Conservation (phyloP, 768 basidiomycete genomes). For the Termitomyces sp. region DNA sequence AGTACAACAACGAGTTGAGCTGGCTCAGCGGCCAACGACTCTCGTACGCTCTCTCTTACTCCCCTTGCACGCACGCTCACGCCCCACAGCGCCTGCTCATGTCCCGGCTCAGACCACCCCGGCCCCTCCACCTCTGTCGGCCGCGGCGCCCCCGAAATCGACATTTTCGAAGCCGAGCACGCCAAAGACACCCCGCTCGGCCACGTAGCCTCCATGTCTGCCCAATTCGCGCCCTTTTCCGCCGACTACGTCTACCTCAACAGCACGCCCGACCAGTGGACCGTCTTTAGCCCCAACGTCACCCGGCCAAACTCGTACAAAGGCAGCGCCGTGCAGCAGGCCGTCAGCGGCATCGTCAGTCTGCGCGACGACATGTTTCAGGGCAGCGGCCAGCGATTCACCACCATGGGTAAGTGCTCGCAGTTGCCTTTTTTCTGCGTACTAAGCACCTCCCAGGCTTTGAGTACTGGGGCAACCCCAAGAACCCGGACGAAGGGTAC, state of each 20-base stretch:
- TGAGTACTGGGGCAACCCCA: constrained; percentile 68
- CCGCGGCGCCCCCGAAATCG: constrained; percentile 79
- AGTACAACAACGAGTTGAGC: constrained; percentile 59
- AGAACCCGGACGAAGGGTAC: constrained; percentile 48
- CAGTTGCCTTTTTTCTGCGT: background rate
- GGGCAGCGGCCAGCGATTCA: constrained; percentile 9
- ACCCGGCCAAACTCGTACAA: background rate
- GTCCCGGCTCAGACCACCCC: constrained; percentile 71
- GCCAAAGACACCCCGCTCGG: constrained; percentile 43
- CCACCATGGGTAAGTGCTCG: background rate
- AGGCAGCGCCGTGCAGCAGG: background rate
- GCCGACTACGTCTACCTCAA: background rate
- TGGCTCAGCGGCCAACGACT: constrained; percentile 77
- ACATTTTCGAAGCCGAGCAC: constrained; percentile 73
- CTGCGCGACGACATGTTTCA: constrained; percentile 12
- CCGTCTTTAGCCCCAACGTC: background rate
- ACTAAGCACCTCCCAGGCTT: constrained; percentile 41
- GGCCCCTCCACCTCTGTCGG: constrained; percentile 54
- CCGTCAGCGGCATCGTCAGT: background rate
- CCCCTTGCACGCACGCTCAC: background rate
- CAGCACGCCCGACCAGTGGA: background rate
- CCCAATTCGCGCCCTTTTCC: background rate
- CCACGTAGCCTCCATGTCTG: constrained; percentile 46
- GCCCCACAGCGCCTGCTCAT: constrained; percentile 63
- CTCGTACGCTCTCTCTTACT: constrained; percentile 38